phyloP scores from a whole-genome alignment of 1,284 basidiomycete species.

The Paramarasmius palmivorus region DNA sequence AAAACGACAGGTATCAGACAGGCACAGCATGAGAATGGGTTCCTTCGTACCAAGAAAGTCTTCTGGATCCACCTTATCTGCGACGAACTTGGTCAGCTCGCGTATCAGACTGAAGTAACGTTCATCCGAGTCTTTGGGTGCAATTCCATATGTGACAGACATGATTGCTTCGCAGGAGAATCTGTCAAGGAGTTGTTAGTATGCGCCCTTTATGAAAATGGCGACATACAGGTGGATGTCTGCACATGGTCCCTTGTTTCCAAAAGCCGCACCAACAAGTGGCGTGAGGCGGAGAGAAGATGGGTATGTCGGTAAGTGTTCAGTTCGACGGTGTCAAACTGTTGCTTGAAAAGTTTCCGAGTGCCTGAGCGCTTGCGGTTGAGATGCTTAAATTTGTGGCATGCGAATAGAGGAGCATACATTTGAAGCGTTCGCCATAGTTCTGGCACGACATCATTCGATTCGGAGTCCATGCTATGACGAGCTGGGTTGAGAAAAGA shows the following conservation, averaged over 20 bases:
- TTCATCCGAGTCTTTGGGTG: too few species aligned
- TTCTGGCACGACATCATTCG: constrained; percentile 3
- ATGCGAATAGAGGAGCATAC: background rate
- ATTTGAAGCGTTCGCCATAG: constrained; percentile 8
- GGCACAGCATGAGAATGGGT: too few species aligned
- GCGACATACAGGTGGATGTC: background rate
- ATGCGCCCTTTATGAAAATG: background rate
- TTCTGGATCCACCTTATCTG: too few species aligned
- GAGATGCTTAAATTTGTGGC: background rate
- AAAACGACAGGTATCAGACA: too few species aligned
- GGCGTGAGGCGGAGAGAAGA: background rate
- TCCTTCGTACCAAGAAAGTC: background rate
- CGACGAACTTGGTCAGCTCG: too few species aligned
- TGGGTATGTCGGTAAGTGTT: background rate
- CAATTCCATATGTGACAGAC: background rate
- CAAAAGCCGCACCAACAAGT: background rate
- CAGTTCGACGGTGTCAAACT: background rate
- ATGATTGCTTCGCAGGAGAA: background rate
- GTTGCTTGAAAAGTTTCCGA: background rate
- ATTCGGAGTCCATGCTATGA: background rate
- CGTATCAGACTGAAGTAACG: too few species aligned
- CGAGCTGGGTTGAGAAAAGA: background rate
- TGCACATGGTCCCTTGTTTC: background rate
- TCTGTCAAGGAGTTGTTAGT: background rate
- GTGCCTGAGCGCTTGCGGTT: background rate